Conservation (phyloP, 2,329 filamentous ascomycete species). For the Penicillium frequentans region DNA sequence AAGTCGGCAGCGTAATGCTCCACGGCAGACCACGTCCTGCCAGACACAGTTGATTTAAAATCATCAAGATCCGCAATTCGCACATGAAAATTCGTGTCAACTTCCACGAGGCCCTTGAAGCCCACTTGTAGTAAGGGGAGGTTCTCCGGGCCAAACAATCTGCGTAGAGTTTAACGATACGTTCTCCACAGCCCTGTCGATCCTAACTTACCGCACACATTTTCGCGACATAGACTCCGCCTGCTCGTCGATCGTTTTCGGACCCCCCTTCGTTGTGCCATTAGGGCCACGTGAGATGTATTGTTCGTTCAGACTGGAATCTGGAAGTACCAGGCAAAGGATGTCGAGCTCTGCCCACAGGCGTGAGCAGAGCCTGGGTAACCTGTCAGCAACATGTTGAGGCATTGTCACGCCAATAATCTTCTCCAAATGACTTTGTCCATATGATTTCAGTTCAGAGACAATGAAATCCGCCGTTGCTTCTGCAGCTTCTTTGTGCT, state of each 20-base stretch:
- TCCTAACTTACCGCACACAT: slow-evolving; percentile 61
- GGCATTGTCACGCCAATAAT: slow-evolving; percentile 74
- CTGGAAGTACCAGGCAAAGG: slow-evolving; percentile 65
- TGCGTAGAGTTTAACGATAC: slow-evolving; percentile 31
- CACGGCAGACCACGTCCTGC: slow-evolving; percentile 65
- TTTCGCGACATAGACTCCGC: slow-evolving; percentile 80
- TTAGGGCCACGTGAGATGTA: slow-evolving; percentile 20
- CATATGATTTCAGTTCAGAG: slow-evolving; percentile 58
- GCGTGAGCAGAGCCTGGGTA: slow-evolving; percentile 65
- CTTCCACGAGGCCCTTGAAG: slow-evolving; percentile 67
- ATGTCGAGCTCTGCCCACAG: slow-evolving; percentile 78
- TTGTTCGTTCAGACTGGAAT: slow-evolving; percentile 17
- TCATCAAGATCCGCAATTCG: slow-evolving; percentile 58
- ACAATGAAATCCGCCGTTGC: slow-evolving; percentile 63
- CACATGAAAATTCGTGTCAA: slow-evolving; percentile 66
- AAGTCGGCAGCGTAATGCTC: slow-evolving; percentile 64
- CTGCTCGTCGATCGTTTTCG: slow-evolving; percentile 71
- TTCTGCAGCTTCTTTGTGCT: slow-evolving; percentile 38
- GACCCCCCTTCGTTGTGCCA: slow-evolving; percentile 44
- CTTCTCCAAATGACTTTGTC: slow-evolving; percentile 67
- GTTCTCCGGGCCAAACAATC: slow-evolving; percentile 70
- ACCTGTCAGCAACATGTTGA: slow-evolving; percentile 57
- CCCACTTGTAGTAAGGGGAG: slow-evolving; percentile 67
- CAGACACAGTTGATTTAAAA: slow-evolving; percentile 62
- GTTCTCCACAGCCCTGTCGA: not conserved